phyloP scores from a whole-genome alignment of 169 alveolate genomes.

The Plasmodium vivax region DNA sequence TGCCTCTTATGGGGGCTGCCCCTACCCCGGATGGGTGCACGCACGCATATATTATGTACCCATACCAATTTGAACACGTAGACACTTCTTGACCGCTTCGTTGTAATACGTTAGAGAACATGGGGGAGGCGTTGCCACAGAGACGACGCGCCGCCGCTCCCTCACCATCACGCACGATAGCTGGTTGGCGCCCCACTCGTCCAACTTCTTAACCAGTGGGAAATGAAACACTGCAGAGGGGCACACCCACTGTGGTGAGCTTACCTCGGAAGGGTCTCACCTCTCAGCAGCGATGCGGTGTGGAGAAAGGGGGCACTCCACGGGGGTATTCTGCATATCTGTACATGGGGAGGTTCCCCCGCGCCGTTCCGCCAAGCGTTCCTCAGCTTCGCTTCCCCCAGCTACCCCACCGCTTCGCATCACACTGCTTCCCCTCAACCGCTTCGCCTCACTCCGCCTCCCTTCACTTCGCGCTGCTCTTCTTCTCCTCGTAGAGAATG shows the following conservation, averaged over 20 bases:
- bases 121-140: background rate
- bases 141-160: background rate
- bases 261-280: background rate
- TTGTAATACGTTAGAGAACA: background rate
- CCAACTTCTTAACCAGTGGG: background rate
- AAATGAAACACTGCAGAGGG: background rate
- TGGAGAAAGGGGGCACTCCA: background rate
- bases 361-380: background rate
- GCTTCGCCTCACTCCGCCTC: background rate
- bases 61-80: background rate
- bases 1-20: no score
- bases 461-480: constrained; percentile 37
- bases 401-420: no score
- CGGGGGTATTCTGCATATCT: background rate
- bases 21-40: background rate
- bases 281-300: background rate
- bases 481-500: constrained; percentile 56
- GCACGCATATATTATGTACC: background rate
- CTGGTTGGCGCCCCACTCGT: background rate
- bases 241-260: background rate
- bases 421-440: no score
- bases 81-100: background rate
- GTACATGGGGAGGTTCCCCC: background rate
- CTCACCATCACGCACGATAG: background rate
- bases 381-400: no score